Percentiles rank a stretch among this genome's conserved stretches.
These are phyloP conservation scores for Neospora caninum DNA, from an alignment of 169 alveolate genomes.

Conservation along the genomic window DNA sequence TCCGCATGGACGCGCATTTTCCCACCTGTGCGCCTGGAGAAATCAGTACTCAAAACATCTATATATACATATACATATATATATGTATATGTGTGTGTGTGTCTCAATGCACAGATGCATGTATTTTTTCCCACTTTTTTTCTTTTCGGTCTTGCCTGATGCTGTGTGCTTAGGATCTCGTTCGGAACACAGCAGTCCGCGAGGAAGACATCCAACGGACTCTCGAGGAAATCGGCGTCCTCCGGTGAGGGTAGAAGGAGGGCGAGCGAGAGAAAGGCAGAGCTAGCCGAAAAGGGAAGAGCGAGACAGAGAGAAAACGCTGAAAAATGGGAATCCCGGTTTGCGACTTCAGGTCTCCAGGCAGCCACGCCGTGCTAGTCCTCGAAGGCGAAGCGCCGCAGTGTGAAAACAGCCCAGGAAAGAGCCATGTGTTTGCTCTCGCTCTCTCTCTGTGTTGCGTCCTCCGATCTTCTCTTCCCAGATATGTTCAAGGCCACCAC, in stretches of 20 bases:
- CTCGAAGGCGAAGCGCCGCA: no score
- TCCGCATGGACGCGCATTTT: no score
- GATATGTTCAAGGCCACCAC: slow-evolving; percentile 69
- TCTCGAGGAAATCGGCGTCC: slow-evolving; percentile 65
- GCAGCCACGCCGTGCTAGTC: no score
- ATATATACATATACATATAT: neutral
- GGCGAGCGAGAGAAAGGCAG: neutral
- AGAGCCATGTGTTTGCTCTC: neutral
- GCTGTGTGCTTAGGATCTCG: slow-evolving; percentile 48
- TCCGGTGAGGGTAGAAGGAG: slow-evolving; percentile 50
- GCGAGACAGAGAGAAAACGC: neutral
- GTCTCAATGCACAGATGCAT: neutral
- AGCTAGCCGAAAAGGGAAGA: neutral
- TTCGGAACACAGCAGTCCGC: slow-evolving; percentile 65
- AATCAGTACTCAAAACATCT: no score
- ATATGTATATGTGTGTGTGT: neutral
- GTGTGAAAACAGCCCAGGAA: neutral
- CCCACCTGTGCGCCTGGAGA: no score
- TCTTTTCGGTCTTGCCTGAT: no score
- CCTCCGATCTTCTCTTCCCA: slow-evolving; percentile 60
- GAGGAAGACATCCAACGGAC: slow-evolving; percentile 67
- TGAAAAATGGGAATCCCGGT: no score
- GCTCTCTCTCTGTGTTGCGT: neutral
- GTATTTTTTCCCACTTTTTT: neutral
- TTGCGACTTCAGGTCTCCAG: no score